Evolutionary conservation across 345 rosid genomes (phyloP).

Genomic region (Ailanthus altissimus): DNA sequence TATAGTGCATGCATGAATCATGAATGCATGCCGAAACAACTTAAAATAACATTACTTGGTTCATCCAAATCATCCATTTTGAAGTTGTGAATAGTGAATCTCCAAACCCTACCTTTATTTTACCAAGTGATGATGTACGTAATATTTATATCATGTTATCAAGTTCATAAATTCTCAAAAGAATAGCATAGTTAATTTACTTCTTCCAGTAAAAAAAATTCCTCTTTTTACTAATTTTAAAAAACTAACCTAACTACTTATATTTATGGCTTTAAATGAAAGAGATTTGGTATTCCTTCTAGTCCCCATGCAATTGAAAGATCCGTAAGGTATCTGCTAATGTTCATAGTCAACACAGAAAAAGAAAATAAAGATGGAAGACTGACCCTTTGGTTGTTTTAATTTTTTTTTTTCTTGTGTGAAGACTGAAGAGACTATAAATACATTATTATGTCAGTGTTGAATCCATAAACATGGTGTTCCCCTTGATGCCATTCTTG

Average conservation of each 20-base stretch:
- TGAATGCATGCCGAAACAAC: too few species aligned
- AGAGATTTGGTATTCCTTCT: not conserved
- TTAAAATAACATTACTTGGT: too few species aligned
- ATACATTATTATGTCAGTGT: slow-evolving; percentile 18
- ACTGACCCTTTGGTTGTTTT: not conserved
- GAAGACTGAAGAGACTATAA: not conserved
- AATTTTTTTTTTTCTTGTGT: not conserved
- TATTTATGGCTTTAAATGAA: not conserved
- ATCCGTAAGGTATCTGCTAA: not conserved
- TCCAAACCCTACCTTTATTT: slow-evolving; percentile 12
- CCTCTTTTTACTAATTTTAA: too few species aligned
- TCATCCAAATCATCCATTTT: not conserved
- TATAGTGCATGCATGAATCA: not conserved
- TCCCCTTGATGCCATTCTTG: slow-evolving; percentile 18
- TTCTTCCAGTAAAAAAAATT: too few species aligned
- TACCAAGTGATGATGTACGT: not conserved
- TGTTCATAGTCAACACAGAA: not conserved
- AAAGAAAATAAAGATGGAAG: not conserved
- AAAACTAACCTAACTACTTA: too few species aligned
- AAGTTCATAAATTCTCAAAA: too few species aligned
- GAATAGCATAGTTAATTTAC: too few species aligned
- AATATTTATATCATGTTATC: not conserved
- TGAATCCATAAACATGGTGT: slow-evolving; percentile 16
- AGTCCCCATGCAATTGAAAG: not conserved
- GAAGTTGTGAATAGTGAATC: not conserved